Conservation (phyloP, 176 grass and related monocot species). For the Zoysia pacifica region DNA sequence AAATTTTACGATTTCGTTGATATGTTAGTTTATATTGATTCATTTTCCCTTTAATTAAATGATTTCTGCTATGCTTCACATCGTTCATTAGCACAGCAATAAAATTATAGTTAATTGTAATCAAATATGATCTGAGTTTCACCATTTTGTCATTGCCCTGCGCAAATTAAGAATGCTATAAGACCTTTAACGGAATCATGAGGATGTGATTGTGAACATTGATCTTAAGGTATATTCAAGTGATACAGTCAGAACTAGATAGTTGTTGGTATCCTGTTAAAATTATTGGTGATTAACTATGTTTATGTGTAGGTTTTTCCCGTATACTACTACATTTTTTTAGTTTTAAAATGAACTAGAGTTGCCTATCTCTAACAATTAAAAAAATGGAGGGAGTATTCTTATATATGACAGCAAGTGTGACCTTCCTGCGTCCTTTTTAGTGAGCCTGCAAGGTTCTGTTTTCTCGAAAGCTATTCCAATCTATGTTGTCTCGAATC, state of each 20-base stretch:
- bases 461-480: not conserved
- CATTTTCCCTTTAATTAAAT: not conserved
- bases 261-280: not conserved
- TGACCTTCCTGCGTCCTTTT: not conserved
- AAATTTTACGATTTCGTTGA: not conserved
- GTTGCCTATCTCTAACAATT: too few relatives aligned
- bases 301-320: not conserved
- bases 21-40: not conserved
- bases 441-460: not conserved
- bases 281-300: not conserved
- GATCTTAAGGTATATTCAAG: not conserved
- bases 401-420: not conserved
- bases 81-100: not conserved
- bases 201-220: not conserved
- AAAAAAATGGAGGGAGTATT: not conserved
- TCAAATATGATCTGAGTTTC: not conserved
- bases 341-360: too few relatives aligned
- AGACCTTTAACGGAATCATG: not conserved
- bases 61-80: not conserved
- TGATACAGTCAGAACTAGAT: not conserved
- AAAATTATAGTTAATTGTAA: not conserved
- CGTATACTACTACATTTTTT: not conserved
- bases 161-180: not conserved
- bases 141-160: not conserved
- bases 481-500: not conserved